Conservation (phyloP, 2,329 filamentous ascomycete species). For the Epicoccum nigrum region DNA sequence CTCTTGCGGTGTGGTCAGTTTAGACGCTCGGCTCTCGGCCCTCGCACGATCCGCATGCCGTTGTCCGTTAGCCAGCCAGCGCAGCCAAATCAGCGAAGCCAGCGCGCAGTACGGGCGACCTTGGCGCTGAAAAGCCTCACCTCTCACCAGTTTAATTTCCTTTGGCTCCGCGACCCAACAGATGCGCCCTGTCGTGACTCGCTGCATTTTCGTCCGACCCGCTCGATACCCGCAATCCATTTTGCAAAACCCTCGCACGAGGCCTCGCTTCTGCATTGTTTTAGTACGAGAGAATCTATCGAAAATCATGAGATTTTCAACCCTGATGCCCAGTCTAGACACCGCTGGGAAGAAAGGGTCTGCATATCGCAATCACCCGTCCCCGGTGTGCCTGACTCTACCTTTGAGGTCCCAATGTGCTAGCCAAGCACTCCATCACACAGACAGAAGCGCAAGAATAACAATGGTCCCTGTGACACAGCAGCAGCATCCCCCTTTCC, state of each 20-base stretch:
- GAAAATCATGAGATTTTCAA: conserved; percentile 4
- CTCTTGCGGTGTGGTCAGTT: conserved; percentile 13
- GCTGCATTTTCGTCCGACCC: conserved; percentile 18
- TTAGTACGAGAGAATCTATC: conserved; percentile 7
- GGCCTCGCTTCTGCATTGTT: neutral
- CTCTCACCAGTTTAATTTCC: conserved; percentile 12
- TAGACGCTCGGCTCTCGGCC: conserved; percentile 35
- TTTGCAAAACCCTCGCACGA: conserved; percentile 11
- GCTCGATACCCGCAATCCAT: conserved; percentile 6
- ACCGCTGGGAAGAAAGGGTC: neutral
- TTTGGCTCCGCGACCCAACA: conserved; percentile 6
- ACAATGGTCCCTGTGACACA: conserved; percentile 7
- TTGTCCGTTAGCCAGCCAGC: conserved; percentile 3
- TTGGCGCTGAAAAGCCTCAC: conserved; percentile 14
- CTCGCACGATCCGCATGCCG: conserved; percentile 26
- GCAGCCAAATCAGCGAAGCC: neutral
- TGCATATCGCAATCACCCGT: conserved; percentile 17
- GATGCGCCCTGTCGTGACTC: conserved; percentile 4
- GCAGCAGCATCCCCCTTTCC: conserved; percentile 1
- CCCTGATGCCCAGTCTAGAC: conserved; percentile 5
- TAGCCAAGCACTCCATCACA: neutral
- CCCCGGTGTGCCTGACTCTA: conserved; percentile 6
- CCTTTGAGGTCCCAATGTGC: conserved; percentile 1
- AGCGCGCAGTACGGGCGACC: conserved; percentile 1
- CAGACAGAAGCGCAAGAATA: neutral